Evolutionary conservation across 768 basidiomycete species (phyloP).

Genomic region (Lentinula sp.): DNA sequence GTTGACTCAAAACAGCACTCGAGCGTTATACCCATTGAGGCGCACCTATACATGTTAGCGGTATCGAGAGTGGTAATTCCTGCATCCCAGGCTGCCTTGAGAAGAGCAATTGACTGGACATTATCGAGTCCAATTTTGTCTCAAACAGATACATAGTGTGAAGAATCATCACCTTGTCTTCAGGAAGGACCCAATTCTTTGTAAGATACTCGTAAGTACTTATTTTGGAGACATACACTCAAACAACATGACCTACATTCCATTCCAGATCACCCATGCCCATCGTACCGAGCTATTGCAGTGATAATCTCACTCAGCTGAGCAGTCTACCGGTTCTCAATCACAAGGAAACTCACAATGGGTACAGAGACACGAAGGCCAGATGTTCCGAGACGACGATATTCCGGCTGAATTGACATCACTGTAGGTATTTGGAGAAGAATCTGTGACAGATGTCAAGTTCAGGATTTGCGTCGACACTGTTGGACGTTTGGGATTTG

Average conservation of each 20-base stretch:
- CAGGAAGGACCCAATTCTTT: background rate
- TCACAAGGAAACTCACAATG: conserved; percentile 10
- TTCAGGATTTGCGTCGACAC: background rate
- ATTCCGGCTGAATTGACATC: conserved; percentile 9
- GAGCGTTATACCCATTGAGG: no score
- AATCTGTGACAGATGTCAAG: background rate
- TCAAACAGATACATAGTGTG: conserved; percentile 15
- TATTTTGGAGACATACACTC: background rate
- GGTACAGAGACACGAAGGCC: conserved; percentile 28
- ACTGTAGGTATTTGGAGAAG: background rate
- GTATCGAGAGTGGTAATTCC: conserved; percentile 20
- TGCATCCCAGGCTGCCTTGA: conserved; percentile 32
- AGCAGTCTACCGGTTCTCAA: background rate
- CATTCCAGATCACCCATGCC: conserved; percentile 20
- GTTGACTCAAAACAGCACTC: background rate
- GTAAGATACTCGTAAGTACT: background rate
- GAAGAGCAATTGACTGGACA: conserved; percentile 16
- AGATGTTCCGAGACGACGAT: conserved; percentile 23
- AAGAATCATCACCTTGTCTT: background rate
- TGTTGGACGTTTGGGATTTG: no score
- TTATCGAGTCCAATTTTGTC: conserved; percentile 15
- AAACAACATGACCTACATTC: conserved; percentile 14
- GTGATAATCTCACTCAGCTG: background rate
- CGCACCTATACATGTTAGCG: conserved; percentile 17
- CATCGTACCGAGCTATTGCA: conserved; percentile 18